phyloP scores from a whole-genome alignment of 805 yeast species.

The Metschnikowia continentalis region DNA sequence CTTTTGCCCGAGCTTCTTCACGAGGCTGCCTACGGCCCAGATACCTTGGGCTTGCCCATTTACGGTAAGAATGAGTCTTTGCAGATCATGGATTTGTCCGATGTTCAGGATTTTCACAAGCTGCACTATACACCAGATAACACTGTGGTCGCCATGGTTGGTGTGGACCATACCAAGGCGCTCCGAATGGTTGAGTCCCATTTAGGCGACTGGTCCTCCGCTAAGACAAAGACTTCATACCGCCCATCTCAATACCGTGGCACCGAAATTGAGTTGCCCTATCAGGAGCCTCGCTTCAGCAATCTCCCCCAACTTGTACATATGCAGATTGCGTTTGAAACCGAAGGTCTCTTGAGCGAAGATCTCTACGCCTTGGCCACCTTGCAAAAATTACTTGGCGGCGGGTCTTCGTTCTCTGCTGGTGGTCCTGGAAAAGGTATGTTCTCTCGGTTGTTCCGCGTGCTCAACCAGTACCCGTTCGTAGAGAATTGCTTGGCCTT shows the following conservation, averaged over 20 bases:
- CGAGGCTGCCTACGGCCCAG: conserved; percentile 66
- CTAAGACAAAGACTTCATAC: neutral
- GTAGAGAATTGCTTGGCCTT: conserved; percentile 85
- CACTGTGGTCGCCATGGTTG: conserved; percentile 82
- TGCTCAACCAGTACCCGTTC: conserved; percentile 85
- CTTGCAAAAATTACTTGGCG: conserved; percentile 86
- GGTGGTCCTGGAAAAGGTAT: conserved; percentile 99
- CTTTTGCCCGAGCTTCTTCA: conserved; percentile 89
- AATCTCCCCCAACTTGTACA: conserved; percentile 77
- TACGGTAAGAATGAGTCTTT: conserved; percentile 73
- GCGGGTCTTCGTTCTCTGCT: conserved; percentile 96
- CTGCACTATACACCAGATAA: conserved; percentile 74
- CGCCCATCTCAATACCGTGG: conserved; percentile 63
- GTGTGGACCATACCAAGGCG: conserved; percentile 71
- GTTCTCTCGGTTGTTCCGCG: conserved; percentile 91
- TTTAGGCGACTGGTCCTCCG: conserved; percentile 54
- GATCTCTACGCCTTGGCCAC: conserved; percentile 90
- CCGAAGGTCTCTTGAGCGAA: conserved; percentile 74
- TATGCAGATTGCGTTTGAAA: conserved; percentile 83
- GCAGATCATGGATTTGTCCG: conserved; percentile 47
- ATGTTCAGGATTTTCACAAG: conserved; percentile 57
- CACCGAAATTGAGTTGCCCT: conserved; percentile 38
- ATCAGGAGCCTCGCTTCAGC: conserved; percentile 33
- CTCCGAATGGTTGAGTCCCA: conserved; percentile 55
- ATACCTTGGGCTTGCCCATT: conserved; percentile 82